Conservation (phyloP, 2,329 filamentous ascomycete genomes). For the Lecanicillium sp. region DNA sequence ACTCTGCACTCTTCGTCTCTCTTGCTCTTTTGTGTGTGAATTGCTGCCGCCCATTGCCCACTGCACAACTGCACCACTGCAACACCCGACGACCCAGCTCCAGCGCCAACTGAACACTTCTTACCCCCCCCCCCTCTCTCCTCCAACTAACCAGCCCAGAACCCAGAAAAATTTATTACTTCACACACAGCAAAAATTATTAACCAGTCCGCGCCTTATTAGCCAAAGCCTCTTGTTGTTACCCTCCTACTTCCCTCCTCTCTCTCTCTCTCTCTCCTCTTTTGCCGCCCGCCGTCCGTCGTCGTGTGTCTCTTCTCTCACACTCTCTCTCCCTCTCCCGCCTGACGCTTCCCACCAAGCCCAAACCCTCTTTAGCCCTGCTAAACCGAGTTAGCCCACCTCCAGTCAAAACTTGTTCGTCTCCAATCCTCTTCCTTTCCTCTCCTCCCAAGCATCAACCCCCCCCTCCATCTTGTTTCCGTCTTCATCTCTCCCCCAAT, state of each 20-base stretch:
- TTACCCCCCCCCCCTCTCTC: neutral
- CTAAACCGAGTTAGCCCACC: too few species aligned
- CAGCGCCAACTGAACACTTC: neutral
- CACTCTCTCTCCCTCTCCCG: slow-evolving; percentile 7
- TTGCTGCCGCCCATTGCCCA: neutral
- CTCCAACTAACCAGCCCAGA: slow-evolving; percentile 17
- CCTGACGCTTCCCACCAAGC: neutral
- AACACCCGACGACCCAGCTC: too few species aligned
- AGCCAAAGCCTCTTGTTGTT: slow-evolving; percentile 9
- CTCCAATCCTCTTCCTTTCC: neutral
- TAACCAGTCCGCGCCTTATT: slow-evolving; percentile 2
- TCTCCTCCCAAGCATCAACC: neutral
- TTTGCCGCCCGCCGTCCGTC: neutral
- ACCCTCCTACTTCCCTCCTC: slow-evolving; percentile 1
- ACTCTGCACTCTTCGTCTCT: too few species aligned
- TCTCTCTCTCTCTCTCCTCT: slow-evolving; percentile 2
- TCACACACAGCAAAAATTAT: slow-evolving; percentile 35
- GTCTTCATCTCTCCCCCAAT: neutral
- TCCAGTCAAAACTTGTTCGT: neutral
- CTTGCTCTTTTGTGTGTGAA: neutral
- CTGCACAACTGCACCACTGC: neutral
- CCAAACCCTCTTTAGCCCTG: slow-evolving; percentile 1
- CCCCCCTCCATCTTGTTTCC: neutral
- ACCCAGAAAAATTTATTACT: slow-evolving; percentile 36
- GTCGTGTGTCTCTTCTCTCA: too few species aligned